Conservation (phyloP, 1,284 basidiomycete species). For the Leccinum idahoense region DNA sequence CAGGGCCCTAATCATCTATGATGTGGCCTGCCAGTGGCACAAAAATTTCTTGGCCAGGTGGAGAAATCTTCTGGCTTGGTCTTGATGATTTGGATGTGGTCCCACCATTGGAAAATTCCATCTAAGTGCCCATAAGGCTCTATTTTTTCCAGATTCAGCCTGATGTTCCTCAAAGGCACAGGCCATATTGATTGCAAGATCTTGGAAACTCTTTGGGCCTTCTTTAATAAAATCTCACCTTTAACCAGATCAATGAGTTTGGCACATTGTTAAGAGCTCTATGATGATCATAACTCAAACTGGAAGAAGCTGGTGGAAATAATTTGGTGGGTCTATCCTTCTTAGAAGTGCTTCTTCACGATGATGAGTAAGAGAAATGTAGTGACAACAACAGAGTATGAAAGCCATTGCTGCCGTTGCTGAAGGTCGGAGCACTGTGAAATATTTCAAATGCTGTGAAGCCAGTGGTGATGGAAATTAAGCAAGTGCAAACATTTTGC, state of each 20-base stretch:
- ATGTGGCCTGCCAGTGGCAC: constrained; percentile 13
- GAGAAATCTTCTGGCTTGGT: background rate
- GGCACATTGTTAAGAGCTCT: constrained; percentile 11
- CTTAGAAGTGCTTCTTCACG: background rate
- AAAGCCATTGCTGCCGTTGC: too few relatives aligned
- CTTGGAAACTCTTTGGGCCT: constrained; percentile 14
- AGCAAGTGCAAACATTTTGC: too few relatives aligned
- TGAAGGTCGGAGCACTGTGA: too few relatives aligned
- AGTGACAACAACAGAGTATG: too few relatives aligned
- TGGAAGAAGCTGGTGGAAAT: constrained; percentile 14
- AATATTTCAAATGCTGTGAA: too few relatives aligned
- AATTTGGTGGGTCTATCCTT: background rate
- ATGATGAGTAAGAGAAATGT: too few relatives aligned
- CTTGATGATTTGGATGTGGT: constrained; percentile 7
- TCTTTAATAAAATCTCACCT: constrained; percentile 14
- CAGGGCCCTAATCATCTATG: constrained; percentile 11
- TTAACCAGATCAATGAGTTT: constrained; percentile 11
- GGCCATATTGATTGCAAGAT: constrained; percentile 14
- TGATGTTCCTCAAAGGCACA: constrained; percentile 11
- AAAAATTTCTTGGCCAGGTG: constrained; percentile 7
- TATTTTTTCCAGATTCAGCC: constrained; percentile 6
- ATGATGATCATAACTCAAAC: constrained; percentile 17
- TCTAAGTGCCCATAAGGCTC: constrained; percentile 8
- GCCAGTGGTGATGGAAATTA: too few relatives aligned
- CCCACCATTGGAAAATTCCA: constrained; percentile 10